Conservation (phyloP, 352 stramenopile species). For the Globisporangium cylindrosporum region DNA sequence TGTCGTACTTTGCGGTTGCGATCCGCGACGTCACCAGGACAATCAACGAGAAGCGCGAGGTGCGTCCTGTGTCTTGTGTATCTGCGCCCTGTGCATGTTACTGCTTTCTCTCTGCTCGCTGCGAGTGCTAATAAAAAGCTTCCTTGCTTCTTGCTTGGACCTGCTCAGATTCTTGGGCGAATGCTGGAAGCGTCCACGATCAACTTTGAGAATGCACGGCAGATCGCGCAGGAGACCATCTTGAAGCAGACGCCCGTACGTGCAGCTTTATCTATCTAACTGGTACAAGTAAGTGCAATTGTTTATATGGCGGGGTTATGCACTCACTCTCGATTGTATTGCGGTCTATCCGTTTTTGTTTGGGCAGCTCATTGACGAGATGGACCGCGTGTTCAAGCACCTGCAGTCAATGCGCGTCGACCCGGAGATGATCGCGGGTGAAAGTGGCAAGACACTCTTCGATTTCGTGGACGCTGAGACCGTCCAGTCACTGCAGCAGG, state of each 20-base stretch:
- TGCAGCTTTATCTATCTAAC: background rate
- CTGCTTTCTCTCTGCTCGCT: background rate
- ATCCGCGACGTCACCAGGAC: slow-evolving; percentile 61
- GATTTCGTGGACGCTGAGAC: slow-evolving; percentile 85
- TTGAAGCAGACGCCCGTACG: slow-evolving; percentile 56
- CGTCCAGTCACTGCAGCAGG: slow-evolving; percentile 73
- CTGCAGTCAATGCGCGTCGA: slow-evolving; percentile 51
- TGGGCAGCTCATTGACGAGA: slow-evolving; percentile 60
- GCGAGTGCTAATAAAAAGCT: background rate
- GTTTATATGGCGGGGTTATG: background rate
- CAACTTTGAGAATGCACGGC: slow-evolving; percentile 53
- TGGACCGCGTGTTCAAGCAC: slow-evolving; percentile 73
- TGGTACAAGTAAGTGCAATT: background rate
- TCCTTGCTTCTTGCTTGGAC: background rate
- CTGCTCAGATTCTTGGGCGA: slow-evolving; percentile 48
- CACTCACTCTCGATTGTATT: background rate
- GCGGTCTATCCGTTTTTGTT: background rate
- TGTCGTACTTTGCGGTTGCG: slow-evolving; percentile 43
- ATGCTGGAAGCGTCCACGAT: slow-evolving; percentile 61
- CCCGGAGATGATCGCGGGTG: slow-evolving; percentile 46
- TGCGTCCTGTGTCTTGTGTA: slow-evolving; percentile 4
- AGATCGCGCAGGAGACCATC: slow-evolving; percentile 45
- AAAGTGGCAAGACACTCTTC: slow-evolving; percentile 72
- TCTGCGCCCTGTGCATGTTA: too few relatives aligned
- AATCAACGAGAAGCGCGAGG: slow-evolving; percentile 73